A percentile compares a stretch with the other conserved stretches of the same genome.
Conservation (phyloP, 1,139 yeast species). For the Saccharomyces hybrid region DNA sequence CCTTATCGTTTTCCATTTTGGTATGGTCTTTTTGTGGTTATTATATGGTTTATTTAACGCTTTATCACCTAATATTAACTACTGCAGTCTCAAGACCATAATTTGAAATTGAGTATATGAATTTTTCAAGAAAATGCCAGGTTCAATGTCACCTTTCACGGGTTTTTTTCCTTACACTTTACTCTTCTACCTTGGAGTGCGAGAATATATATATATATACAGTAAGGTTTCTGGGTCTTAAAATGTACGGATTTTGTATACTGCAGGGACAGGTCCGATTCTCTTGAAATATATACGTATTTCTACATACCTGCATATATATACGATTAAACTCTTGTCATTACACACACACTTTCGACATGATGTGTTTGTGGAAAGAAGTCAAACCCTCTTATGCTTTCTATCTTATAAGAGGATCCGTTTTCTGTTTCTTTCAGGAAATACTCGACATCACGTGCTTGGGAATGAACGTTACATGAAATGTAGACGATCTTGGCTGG, state of each 20-base stretch:
- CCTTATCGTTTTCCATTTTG: conserved; percentile 99
- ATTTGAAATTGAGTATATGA: background rate
- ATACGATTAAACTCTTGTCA: conserved; percentile 33
- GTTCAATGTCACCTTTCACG: background rate
- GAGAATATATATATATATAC: background rate
- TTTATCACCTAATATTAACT: background rate
- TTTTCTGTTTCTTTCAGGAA: conserved; percentile 60
- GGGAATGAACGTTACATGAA: conserved; percentile 95
- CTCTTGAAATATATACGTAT: background rate
- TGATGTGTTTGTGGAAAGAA: conserved; percentile 98
- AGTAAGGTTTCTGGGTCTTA: background rate
- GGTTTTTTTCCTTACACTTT: background rate
- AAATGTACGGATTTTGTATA: background rate
- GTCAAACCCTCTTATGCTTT: conserved; percentile 86
- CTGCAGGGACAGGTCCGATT: background rate
- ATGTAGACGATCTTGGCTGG: conserved; percentile 88
- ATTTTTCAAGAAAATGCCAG: background rate
- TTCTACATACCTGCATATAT: background rate
- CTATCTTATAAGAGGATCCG: conserved; percentile 59
- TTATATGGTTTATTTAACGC: background rate
- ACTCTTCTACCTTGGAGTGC: background rate
- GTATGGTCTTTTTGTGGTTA: background rate
- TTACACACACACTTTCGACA: conserved; percentile 90
- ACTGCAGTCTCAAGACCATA: background rate
- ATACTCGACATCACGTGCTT: conserved; percentile 87